Conservation (phyloP, 179 eudicot species). For the Silene noctiflora region DNA sequence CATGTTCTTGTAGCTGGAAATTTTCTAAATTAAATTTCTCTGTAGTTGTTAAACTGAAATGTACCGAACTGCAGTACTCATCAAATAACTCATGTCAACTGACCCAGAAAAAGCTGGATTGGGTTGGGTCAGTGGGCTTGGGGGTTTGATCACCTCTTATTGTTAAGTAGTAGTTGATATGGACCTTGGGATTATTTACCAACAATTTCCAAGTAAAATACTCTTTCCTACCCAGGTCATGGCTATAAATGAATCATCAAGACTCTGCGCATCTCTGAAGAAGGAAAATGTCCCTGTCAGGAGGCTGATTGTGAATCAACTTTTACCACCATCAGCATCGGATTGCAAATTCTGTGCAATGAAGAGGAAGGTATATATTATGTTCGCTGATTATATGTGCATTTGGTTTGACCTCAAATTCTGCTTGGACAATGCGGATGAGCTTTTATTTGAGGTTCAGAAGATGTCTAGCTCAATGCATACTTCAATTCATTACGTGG, state of each 20-base stretch:
- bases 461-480: background rate
- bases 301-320: slow-evolving; percentile 89
- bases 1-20: slow-evolving; percentile 3
- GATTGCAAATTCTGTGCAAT: slow-evolving; percentile 97
- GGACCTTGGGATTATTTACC: background rate
- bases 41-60: background rate
- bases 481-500: background rate
- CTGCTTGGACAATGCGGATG: background rate
- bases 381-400: background rate
- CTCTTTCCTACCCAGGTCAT: slow-evolving; percentile 51
- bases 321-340: slow-evolving; percentile 90
- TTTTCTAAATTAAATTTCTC: background rate
- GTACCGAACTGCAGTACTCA: too few species aligned
- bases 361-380: slow-evolving; percentile 79
- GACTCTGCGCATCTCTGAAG: slow-evolving; percentile 76
- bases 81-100: too few species aligned
- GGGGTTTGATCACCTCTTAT: too few species aligned
- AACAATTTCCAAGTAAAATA: background rate
- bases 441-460: background rate
- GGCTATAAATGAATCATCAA: slow-evolving; percentile 94
- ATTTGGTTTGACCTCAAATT: background rate
- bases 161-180: too few species aligned
- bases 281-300: slow-evolving; percentile 91
- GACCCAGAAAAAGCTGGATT: too few species aligned
- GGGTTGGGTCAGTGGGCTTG: too few species aligned